These are phyloP conservation scores for Aspergillus persii DNA, from an alignment of 2,329 filamentous ascomycete genomes.

Conservation along the genomic window DNA sequence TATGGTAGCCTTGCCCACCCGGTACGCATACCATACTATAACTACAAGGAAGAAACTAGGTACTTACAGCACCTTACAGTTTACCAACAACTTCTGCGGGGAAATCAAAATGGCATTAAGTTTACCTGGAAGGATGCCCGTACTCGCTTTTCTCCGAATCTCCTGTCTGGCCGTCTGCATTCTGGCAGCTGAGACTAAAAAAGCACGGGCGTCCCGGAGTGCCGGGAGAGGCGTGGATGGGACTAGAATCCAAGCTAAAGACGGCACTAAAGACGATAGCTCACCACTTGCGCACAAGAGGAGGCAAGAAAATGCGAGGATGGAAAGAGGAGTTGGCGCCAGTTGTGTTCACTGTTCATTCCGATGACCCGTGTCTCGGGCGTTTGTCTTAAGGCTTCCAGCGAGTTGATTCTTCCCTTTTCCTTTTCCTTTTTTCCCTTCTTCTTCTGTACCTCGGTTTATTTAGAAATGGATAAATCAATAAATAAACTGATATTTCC, in stretches of 20 bases:
- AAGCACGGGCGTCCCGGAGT: conserved; percentile 23
- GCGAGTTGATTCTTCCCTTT: background rate
- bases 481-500: too few relatives aligned
- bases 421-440: background rate
- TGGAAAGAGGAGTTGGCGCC: background rate
- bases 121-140: background rate
- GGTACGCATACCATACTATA: too few relatives aligned
- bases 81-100: too few relatives aligned
- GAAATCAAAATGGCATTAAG: too few relatives aligned
- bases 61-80: too few relatives aligned
- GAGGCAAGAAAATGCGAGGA: background rate
- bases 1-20: too few relatives aligned
- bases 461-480: too few relatives aligned
- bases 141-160: background rate
- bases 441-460: background rate
- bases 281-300: background rate
- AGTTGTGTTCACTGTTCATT: background rate
- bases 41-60: too few relatives aligned
- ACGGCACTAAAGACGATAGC: background rate
- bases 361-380: background rate
- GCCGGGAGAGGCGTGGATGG: conserved; percentile 9
- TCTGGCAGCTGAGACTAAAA: conserved; percentile 7
- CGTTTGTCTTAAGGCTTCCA: background rate
- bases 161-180: background rate
- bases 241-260: background rate